These are phyloP conservation scores for Arthrobotrys iridis DNA, from an alignment of 2,329 filamentous ascomycete genomes.

Conservation along the genomic window DNA sequence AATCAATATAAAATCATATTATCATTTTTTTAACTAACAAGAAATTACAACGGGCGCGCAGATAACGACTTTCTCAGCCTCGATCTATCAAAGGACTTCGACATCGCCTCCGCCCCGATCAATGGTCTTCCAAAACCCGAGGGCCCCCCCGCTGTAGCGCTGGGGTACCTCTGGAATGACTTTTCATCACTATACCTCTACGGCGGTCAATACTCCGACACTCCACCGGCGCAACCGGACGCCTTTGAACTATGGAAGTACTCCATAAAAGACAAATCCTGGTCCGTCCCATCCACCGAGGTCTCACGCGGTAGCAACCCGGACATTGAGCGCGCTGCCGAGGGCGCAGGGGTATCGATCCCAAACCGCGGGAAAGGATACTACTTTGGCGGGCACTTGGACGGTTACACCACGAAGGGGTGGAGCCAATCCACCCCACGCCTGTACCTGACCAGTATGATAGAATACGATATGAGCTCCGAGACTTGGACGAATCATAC, in stretches of 20 bases:
- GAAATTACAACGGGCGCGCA: slow-evolving; percentile 59
- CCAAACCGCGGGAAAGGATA: slow-evolving; percentile 76
- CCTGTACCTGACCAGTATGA: slow-evolving; percentile 76
- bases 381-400: slow-evolving; percentile 82
- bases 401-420: slow-evolving; percentile 71
- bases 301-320: slow-evolving; percentile 24
- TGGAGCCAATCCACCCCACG: slow-evolving; percentile 74
- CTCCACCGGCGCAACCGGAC: slow-evolving; percentile 68
- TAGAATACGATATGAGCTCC: slow-evolving; percentile 75
- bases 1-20: neutral
- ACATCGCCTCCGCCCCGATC: slow-evolving; percentile 71
- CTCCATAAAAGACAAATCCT: slow-evolving; percentile 64
- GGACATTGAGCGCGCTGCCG: slow-evolving; percentile 73
- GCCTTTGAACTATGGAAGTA: slow-evolving; percentile 77
- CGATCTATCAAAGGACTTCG: slow-evolving; percentile 79
- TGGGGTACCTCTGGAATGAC: slow-evolving; percentile 79
- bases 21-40: no score
- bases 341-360: slow-evolving; percentile 77
- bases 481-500: slow-evolving; percentile 80
- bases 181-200: slow-evolving; percentile 76
- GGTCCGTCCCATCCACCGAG: slow-evolving; percentile 51
- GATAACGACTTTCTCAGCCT: slow-evolving; percentile 77
- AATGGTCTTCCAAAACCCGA: slow-evolving; percentile 72
- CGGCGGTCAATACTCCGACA: slow-evolving; percentile 77
- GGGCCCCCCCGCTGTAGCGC: slow-evolving; percentile 75